Evolutionary conservation across 129 eudicot species (phyloP).

Genomic region (Heracleum sosnowskyi): DNA sequence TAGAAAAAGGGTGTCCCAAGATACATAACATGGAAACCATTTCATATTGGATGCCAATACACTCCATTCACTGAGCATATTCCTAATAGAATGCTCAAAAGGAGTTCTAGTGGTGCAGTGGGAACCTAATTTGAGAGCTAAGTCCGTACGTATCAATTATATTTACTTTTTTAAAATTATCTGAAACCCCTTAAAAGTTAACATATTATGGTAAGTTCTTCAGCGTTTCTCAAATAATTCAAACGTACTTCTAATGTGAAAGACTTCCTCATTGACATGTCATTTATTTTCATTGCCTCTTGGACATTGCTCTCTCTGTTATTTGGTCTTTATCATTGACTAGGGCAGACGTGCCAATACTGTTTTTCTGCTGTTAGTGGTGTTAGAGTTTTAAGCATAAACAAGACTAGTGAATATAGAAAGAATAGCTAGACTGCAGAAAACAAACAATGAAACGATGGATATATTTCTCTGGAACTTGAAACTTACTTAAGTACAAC

Average conservation of each 20-base stretch:
- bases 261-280: neutral
- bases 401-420: too few relatives aligned
- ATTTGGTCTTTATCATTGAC: neutral
- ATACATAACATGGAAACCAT: neutral
- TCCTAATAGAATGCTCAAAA: neutral
- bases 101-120: neutral
- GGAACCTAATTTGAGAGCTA: neutral
- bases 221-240: neutral
- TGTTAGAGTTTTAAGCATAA: too few relatives aligned
- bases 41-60: neutral
- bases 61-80: neutral
- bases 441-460: too few relatives aligned
- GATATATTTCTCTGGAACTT: too few relatives aligned
- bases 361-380: neutral
- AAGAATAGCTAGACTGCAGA: too few relatives aligned
- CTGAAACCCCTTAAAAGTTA: neutral
- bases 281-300: neutral
- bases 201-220: neutral
- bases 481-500: too few relatives aligned
- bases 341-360: neutral
- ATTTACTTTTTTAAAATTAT: too few relatives aligned
- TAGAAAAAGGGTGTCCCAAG: neutral
- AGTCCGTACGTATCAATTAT: neutral
- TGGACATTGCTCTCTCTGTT: neutral
- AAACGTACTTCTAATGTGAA: neutral